phyloP scores from a whole-genome alignment of 208 protist genomes.

The Acanthamoeba polyphaga region DNA sequence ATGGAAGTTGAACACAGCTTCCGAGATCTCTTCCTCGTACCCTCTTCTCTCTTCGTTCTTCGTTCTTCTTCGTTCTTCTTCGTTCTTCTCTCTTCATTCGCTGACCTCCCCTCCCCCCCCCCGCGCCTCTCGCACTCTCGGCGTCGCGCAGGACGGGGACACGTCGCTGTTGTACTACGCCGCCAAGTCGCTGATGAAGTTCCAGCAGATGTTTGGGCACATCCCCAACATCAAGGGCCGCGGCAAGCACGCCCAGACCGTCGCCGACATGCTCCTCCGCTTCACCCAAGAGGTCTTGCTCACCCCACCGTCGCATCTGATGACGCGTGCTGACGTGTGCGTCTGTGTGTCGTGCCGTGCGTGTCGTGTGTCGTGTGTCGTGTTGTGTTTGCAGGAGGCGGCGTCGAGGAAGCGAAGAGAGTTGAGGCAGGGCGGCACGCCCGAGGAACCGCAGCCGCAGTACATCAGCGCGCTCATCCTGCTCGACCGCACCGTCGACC shows the following conservation, averaged over 20 bases:
- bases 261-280: constrained; percentile 55
- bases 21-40: constrained; percentile 47
- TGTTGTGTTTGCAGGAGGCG: neutral
- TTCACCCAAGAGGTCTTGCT: constrained; percentile 16
- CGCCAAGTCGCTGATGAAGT: constrained; percentile 21
- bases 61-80: neutral
- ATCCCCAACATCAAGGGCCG: constrained; percentile 61
- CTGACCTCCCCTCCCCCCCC: too few relatives aligned
- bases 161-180: constrained; percentile 23
- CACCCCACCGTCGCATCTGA: neutral
- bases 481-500: constrained; percentile 20
- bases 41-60: neutral
- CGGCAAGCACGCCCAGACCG: constrained; percentile 3
- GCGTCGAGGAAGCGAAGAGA: constrained; percentile 27
- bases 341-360: neutral
- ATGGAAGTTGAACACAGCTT: constrained; percentile 51
- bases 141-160: constrained; percentile 13
- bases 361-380: too few relatives aligned
- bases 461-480: constrained; percentile 57
- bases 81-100: too few relatives aligned
- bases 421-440: neutral
- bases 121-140: too few relatives aligned
- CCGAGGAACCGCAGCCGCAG: constrained; percentile 24
- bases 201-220: constrained; percentile 46
- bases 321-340: neutral